Conservation (phyloP, 2,329 filamentous ascomycete genomes). For the Zalaria obscura region DNA sequence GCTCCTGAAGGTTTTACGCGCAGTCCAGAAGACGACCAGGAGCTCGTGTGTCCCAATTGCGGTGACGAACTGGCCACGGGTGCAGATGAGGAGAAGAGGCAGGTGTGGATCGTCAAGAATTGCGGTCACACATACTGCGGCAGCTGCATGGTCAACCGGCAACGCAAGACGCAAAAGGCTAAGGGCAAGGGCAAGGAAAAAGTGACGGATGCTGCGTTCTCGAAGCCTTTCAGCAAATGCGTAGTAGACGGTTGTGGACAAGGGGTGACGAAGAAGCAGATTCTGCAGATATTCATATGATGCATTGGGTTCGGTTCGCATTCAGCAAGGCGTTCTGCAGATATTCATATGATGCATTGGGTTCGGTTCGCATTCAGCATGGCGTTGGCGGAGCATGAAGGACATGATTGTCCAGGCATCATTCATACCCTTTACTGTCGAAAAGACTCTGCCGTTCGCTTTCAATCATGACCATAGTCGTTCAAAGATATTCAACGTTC, state of each 20-base stretch:
- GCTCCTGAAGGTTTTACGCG: constrained; percentile 68
- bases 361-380: too few species aligned
- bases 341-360: constrained; percentile 19
- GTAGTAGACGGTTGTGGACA: constrained; percentile 29
- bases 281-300: constrained; percentile 28
- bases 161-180: constrained; percentile 9
- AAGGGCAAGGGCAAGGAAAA: constrained; percentile 25
- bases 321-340: constrained; percentile 22
- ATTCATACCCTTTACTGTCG: too few species aligned
- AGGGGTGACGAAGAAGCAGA: constrained; percentile 16
- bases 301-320: not conserved
- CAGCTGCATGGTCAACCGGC: constrained; percentile 30
- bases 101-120: constrained; percentile 82
- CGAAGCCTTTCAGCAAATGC: constrained; percentile 28
- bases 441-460: too few species aligned
- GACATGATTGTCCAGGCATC: too few species aligned
- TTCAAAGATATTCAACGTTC: not conserved
- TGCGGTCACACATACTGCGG: constrained; percentile 70
- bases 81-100: constrained; percentile 52
- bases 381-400: too few species aligned
- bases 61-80: constrained; percentile 70
- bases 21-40: constrained; percentile 54
- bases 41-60: constrained; percentile 76
- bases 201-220: constrained; percentile 12
- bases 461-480: too few species aligned